These are phyloP conservation scores for Porodaedalea pini DNA, from an alignment of 1,284 basidiomycete species.

Conservation along the genomic window DNA sequence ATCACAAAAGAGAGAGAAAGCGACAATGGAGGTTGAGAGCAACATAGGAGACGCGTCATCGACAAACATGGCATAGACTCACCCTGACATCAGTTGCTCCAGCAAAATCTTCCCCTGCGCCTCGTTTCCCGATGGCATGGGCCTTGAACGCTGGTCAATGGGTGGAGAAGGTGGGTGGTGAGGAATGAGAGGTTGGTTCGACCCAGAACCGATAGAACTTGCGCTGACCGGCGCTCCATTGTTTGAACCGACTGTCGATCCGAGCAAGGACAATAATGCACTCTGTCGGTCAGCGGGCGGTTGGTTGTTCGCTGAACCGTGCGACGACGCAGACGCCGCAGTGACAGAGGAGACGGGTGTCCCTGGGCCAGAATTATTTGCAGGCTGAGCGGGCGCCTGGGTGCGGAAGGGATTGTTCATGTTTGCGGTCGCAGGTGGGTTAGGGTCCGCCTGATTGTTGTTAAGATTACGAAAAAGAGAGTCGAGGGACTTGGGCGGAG, in stretches of 20 bases:
- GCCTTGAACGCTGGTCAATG: conserved; percentile 50
- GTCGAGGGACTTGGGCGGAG: conserved; percentile 51
- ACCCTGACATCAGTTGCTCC: conserved; percentile 79
- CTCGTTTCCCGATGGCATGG: conserved; percentile 51
- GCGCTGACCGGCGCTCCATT: conserved; percentile 31
- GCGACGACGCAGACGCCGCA: conserved; percentile 45
- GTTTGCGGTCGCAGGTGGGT: conserved; percentile 24
- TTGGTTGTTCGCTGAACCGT: conserved; percentile 39
- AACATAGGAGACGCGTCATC: conserved; percentile 9
- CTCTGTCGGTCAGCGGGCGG: conserved; percentile 62
- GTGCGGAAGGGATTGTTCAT: conserved; percentile 34
- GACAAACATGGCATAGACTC: conserved; percentile 32
- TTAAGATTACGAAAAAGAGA: conserved; percentile 54
- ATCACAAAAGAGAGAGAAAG: background rate
- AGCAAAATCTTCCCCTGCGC: conserved; percentile 68
- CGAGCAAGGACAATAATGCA: conserved; percentile 65
- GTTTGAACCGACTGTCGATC: conserved; percentile 37
- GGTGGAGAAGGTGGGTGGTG: conserved; percentile 47
- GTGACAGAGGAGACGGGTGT: conserved; percentile 50
- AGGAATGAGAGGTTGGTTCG: conserved; percentile 47
- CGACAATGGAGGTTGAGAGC: background rate
- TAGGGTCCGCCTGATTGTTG: conserved; percentile 33
- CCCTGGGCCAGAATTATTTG: conserved; percentile 46
- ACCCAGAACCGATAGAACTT: conserved; percentile 33
- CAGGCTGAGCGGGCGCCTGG: conserved; percentile 32